phyloP scores from a whole-genome alignment of 345 rosid species.

The Syzygium aqueum region DNA sequence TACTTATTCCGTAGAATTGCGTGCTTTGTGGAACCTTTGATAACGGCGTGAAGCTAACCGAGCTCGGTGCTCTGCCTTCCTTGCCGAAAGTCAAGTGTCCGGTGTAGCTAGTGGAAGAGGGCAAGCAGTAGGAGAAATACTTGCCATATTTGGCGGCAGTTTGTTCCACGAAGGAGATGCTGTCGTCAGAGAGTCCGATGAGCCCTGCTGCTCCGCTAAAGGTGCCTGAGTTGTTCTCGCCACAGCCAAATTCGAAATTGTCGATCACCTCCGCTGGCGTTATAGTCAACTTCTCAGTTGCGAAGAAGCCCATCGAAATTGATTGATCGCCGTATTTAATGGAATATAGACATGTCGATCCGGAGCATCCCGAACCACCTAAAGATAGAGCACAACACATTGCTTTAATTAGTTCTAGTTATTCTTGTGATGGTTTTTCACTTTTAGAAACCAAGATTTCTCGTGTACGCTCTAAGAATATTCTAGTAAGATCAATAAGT shows the following conservation, averaged over 20 bases:
- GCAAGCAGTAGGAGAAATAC: conserved; percentile 22
- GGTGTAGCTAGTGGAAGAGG: conserved; percentile 6
- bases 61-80: background rate
- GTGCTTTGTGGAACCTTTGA: background rate
- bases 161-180: conserved; percentile 6
- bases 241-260: conserved; percentile 18
- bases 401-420: background rate
- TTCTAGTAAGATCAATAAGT: background rate
- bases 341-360: conserved; percentile 4
- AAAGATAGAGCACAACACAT: background rate
- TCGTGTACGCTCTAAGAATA: background rate
- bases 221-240: background rate
- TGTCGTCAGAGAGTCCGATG: background rate
- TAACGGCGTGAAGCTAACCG: conserved; percentile 13
- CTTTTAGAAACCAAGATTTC: background rate
- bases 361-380: background rate
- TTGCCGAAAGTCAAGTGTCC: conserved; percentile 16
- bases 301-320: background rate
- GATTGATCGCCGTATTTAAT: conserved; percentile 3
- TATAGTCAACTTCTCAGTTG: background rate
- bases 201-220: background rate
- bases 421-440: background rate
- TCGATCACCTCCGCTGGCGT: background rate
- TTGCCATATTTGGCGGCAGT: conserved; percentile 5
- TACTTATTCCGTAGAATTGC: conserved; percentile 9